These are phyloP conservation scores for Chaetomidium leptoderma DNA, from an alignment of 495 filamentous ascomycete genomes.

Conservation along the genomic window DNA sequence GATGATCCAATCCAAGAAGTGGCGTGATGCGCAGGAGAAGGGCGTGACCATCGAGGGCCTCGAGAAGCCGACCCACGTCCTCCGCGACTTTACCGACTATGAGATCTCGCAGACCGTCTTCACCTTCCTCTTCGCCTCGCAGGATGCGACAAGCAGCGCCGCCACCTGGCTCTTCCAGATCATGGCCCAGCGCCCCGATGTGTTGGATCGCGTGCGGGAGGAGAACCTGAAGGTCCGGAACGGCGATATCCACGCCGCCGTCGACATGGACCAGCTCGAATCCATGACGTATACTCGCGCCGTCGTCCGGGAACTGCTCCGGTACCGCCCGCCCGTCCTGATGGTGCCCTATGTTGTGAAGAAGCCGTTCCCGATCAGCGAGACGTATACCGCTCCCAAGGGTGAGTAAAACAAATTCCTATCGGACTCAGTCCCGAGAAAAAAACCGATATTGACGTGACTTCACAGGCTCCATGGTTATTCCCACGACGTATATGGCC, in stretches of 20 bases:
- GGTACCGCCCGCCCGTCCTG: constrained; percentile 93
- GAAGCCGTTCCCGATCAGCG: constrained; percentile 90
- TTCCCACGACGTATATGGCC: constrained; percentile 84
- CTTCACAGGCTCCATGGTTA: constrained; percentile 65
- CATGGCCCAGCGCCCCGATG: constrained; percentile 88
- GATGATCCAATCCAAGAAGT: constrained; percentile 76
- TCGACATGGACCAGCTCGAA: constrained; percentile 82
- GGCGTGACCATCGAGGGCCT: constrained; percentile 61
- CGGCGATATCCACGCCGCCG: constrained; percentile 64
- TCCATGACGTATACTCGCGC: constrained; percentile 86
- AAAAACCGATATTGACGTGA: background rate
- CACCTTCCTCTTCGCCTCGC: constrained; percentile 96
- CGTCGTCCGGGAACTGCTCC: constrained; percentile 87
- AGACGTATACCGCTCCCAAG: constrained; percentile 85
- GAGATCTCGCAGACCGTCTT: constrained; percentile 95
- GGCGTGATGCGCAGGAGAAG: constrained; percentile 64
- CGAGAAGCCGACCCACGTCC: constrained; percentile 74
- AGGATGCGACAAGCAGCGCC: constrained; percentile 93
- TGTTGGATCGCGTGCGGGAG: constrained; percentile 84
- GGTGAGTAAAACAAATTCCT: constrained; percentile 34
- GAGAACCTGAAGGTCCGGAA: constrained; percentile 78
- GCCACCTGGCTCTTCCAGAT: constrained; percentile 93
- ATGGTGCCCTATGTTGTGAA: constrained; percentile 97
- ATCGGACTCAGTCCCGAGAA: background rate
- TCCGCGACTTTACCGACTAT: constrained; percentile 83